Conservation (phyloP, 768 basidiomycete genomes). For the Psilocybe cubensis region DNA sequence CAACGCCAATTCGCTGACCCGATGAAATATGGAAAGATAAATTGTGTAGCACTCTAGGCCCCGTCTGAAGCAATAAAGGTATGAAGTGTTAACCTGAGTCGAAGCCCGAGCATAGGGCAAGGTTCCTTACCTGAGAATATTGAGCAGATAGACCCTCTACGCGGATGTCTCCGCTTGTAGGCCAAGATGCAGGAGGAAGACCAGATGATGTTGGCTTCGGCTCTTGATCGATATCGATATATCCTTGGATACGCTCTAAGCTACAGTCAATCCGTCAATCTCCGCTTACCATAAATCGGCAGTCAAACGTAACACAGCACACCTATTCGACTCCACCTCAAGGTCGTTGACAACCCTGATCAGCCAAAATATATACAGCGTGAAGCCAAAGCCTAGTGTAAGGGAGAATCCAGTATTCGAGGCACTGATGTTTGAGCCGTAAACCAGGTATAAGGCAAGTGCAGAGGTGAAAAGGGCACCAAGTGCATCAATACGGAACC, state of each 20-base stretch:
- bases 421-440: slow-evolving; percentile 43
- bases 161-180: slow-evolving; percentile 51
- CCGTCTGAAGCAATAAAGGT: slow-evolving; percentile 21
- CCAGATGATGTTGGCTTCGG: slow-evolving; percentile 39
- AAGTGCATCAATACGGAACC: slow-evolving; percentile 58
- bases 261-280: neutral
- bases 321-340: slow-evolving; percentile 41
- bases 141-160: slow-evolving; percentile 55
- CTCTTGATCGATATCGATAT: slow-evolving; percentile 63
- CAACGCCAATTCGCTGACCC: slow-evolving; percentile 62
- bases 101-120: too few relatives aligned
- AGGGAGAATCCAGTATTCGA: slow-evolving; percentile 56
- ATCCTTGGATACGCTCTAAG: slow-evolving; percentile 60
- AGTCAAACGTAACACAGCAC: neutral
- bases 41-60: slow-evolving; percentile 49
- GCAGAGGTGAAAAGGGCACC: slow-evolving; percentile 57
- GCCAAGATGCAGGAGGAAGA: slow-evolving; percentile 62
- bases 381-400: slow-evolving; percentile 62
- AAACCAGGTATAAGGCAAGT: slow-evolving; percentile 58
- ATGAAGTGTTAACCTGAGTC: too few relatives aligned
- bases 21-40: slow-evolving; percentile 54
- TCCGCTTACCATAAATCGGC: neutral
- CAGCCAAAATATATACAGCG: slow-evolving; percentile 53
- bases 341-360: slow-evolving; percentile 45
- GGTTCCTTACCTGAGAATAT: slow-evolving; percentile 38